These are phyloP conservation scores for Pelargonium citronellum DNA, from an alignment of 441 rosid genomes.

Conservation along the genomic window DNA sequence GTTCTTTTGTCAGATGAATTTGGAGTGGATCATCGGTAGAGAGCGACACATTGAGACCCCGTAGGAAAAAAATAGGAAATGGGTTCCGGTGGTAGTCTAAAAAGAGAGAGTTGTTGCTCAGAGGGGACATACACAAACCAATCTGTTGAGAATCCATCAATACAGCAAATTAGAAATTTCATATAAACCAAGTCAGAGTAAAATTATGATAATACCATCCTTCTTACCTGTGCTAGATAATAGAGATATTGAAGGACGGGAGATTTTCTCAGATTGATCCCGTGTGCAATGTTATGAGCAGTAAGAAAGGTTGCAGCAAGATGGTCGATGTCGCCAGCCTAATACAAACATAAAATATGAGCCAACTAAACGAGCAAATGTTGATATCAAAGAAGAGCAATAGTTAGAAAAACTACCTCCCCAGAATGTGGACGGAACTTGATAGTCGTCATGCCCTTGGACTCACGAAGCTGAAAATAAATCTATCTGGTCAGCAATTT, in stretches of 20 bases:
- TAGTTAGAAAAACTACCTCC: slow-evolving; percentile 47
- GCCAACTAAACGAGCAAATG: slow-evolving; percentile 12
- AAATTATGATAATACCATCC: slow-evolving; percentile 5
- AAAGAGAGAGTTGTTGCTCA: slow-evolving; percentile 96
- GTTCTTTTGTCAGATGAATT: slow-evolving; percentile 96
- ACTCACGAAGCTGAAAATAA: slow-evolving; percentile 82
- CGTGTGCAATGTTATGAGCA: slow-evolving; percentile 89
- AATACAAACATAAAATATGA: slow-evolving; percentile 35
- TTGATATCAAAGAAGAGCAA: neutral
- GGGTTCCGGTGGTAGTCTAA: slow-evolving; percentile 94
- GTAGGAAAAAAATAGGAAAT: slow-evolving; percentile 77
- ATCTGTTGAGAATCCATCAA: slow-evolving; percentile 45
- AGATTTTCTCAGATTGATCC: slow-evolving; percentile 92
- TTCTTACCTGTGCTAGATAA: slow-evolving; percentile 80
- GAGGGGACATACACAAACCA: slow-evolving; percentile 98
- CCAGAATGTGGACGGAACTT: slow-evolving; percentile 93
- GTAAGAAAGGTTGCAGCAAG: slow-evolving; percentile 97
- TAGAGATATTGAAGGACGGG: slow-evolving; percentile 99
- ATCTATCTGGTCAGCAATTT: slow-evolving; percentile 18
- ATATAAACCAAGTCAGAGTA: neutral
- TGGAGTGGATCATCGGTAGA: slow-evolving; percentile 99
- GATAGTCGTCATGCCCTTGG: slow-evolving; percentile 96
- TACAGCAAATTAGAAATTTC: slow-evolving; percentile 21
- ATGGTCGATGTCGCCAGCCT: slow-evolving; percentile 99
- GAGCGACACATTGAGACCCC: slow-evolving; percentile 94